Percentiles rank a stretch among this genome's conserved stretches.
These are phyloP conservation scores for Suhomyces panamericanus DNA, from an alignment of 1,139 yeast genomes.

Conservation along the genomic window DNA sequence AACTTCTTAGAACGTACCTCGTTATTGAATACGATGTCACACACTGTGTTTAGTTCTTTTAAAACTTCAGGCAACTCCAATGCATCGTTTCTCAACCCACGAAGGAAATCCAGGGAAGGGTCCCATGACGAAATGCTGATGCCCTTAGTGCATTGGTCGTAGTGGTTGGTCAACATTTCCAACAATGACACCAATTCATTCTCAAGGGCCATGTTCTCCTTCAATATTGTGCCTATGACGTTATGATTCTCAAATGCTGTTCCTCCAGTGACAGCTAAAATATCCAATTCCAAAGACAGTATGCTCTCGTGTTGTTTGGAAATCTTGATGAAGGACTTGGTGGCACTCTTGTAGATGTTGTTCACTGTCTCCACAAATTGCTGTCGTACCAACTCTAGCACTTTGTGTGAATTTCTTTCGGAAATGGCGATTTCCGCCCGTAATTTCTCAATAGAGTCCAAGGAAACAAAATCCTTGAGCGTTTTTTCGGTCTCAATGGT, in stretches of 20 bases:
- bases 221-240: slow-evolving; percentile 14
- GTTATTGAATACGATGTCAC: slow-evolving; percentile 40
- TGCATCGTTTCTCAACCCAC: slow-evolving; percentile 37
- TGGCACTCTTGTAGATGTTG: slow-evolving; percentile 18
- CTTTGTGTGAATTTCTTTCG: slow-evolving; percentile 27
- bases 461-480: slow-evolving; percentile 36
- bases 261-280: slow-evolving; percentile 4
- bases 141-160: slow-evolving; percentile 67
- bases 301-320: slow-evolving; percentile 26
- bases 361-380: slow-evolving; percentile 20
- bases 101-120: slow-evolving; percentile 22
- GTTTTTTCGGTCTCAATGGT: slow-evolving; percentile 9
- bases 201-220: slow-evolving; percentile 56
- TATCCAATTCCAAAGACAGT: slow-evolving; percentile 17
- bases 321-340: slow-evolving; percentile 19
- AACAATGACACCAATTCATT: slow-evolving; percentile 69
- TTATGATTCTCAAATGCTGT: slow-evolving; percentile 6
- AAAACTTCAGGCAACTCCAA: slow-evolving; percentile 28
- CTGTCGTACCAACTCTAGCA: slow-evolving; percentile 23
- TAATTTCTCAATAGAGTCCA: slow-evolving; percentile 33
- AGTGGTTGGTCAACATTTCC: slow-evolving; percentile 75
- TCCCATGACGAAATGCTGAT: slow-evolving; percentile 7
- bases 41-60: slow-evolving; percentile 28
- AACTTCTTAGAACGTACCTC: slow-evolving; percentile 34
- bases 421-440: slow-evolving; percentile 31